phyloP scores from a whole-genome alignment of 352 stramenopile genomes.

The Globisporangium megalacanthum region DNA sequence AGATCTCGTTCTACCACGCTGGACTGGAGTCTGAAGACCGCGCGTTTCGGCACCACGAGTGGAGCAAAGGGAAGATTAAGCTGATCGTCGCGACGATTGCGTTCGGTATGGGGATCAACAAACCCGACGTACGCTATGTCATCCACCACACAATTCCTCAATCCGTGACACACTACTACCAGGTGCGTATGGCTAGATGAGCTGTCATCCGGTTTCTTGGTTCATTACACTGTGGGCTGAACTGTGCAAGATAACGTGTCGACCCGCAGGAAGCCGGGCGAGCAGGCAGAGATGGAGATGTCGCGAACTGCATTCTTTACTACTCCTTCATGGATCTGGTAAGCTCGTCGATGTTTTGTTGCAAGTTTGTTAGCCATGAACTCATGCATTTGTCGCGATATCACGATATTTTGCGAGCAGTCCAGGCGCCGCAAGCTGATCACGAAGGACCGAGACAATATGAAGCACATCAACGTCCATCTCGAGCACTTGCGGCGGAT shows the following conservation, averaged over 20 bases:
- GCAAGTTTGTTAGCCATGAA: background rate
- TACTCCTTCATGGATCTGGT: slow-evolving; percentile 84
- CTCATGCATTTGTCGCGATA: too few relatives aligned
- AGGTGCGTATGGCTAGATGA: slow-evolving; percentile 30
- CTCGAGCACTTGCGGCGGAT: slow-evolving; percentile 80
- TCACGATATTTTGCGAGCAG: slow-evolving; percentile 15
- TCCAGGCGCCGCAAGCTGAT: slow-evolving; percentile 67
- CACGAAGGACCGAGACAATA: slow-evolving; percentile 76
- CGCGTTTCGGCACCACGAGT: slow-evolving; percentile 76
- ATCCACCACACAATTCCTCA: slow-evolving; percentile 87
- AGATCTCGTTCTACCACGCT: slow-evolving; percentile 85
- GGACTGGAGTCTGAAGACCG: slow-evolving; percentile 71
- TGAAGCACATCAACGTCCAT: slow-evolving; percentile 75
- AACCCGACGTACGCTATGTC: slow-evolving; percentile 85
- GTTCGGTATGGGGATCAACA: slow-evolving; percentile 90
- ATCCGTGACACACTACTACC: slow-evolving; percentile 88
- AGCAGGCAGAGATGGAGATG: slow-evolving; percentile 76
- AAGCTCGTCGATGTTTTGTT: background rate
- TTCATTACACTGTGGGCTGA: background rate
- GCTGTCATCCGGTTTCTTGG: background rate
- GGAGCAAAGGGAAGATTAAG: slow-evolving; percentile 89
- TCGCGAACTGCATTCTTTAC: slow-evolving; percentile 83
- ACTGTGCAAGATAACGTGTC: background rate
- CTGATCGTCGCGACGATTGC: slow-evolving; percentile 85
- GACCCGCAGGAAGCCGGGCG: slow-evolving; percentile 66